These are phyloP conservation scores for Mucuna pruriens DNA, from an alignment of 306 rosid genomes.

Conservation along the genomic window DNA sequence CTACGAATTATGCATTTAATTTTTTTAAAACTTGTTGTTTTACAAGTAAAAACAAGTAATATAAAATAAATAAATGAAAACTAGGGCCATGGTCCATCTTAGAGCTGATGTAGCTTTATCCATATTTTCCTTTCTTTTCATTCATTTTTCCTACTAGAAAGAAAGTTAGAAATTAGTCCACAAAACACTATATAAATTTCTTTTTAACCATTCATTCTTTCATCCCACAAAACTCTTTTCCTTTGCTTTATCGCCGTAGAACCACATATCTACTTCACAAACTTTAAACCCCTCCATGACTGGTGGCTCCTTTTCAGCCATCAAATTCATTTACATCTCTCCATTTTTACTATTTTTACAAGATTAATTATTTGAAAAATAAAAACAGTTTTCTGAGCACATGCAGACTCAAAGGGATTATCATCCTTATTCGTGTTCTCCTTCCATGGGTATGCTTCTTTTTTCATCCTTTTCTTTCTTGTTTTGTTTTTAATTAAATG, in stretches of 20 bases:
- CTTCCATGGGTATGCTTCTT: conserved; percentile 53
- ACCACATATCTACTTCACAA: conserved; percentile 43
- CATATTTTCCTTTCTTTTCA: not conserved
- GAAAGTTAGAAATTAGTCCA: not conserved
- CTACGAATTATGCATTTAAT: too few relatives aligned
- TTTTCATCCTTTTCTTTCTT: not conserved
- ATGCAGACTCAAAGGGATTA: conserved; percentile 46
- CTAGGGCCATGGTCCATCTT: too few relatives aligned
- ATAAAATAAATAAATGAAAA: not conserved
- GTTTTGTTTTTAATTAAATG: not conserved
- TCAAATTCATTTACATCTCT: conserved; percentile 28
- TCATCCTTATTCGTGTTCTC: conserved; percentile 44
- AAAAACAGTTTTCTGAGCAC: not conserved
- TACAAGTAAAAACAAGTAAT: too few relatives aligned
- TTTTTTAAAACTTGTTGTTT: too few relatives aligned
- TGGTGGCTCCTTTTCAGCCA: conserved; percentile 44
- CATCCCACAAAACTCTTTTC: conserved; percentile 13
- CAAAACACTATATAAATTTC: not conserved
- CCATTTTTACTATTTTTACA: not conserved
- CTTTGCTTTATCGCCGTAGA: conserved; percentile 51
- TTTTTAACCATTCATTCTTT: conserved; percentile 43
- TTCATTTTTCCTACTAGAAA: not conserved
- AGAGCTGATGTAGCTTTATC: not conserved
- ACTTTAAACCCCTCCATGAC: conserved; percentile 31
- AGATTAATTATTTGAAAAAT: conserved; percentile 46